A percentile compares a stretch with the other conserved stretches of the same genome.
Evolutionary conservation across 2,329 filamentous ascomycete genomes (phyloP).

Genomic region (Tolypocladium endophyticum): DNA sequence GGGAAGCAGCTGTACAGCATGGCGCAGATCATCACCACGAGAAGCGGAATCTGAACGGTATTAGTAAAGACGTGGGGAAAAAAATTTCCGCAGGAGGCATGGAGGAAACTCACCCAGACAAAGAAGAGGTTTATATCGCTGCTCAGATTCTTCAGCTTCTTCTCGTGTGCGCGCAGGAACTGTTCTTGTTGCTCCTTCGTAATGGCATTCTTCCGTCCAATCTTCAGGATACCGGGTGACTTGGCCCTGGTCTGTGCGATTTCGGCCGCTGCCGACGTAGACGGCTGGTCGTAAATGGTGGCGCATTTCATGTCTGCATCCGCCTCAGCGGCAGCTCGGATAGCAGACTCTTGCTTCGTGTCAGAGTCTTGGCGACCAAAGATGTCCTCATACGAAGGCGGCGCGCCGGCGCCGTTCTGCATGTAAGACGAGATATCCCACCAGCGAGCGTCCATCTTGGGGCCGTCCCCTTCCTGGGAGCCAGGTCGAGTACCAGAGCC

Average conservation of each 20-base stretch:
- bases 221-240: slow-evolving; percentile 38
- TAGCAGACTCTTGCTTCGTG: slow-evolving; percentile 47
- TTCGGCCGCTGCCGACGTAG: slow-evolving; percentile 10
- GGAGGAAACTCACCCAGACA: slow-evolving; percentile 45
- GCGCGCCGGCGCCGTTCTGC: slow-evolving; percentile 38
- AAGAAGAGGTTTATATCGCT: slow-evolving; percentile 58
- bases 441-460: slow-evolving; percentile 48
- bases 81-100: neutral
- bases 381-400: slow-evolving; percentile 71
- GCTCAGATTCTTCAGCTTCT: slow-evolving; percentile 52
- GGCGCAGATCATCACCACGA: slow-evolving; percentile 35
- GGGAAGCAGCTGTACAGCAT: slow-evolving; percentile 43
- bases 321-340: slow-evolving; percentile 45
- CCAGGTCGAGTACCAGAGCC: slow-evolving; percentile 41
- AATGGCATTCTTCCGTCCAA: slow-evolving; percentile 52
- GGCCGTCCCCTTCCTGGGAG: slow-evolving; percentile 27
- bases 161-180: slow-evolving; percentile 48
- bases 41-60: slow-evolving; percentile 35
- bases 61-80: slow-evolving; percentile 8
- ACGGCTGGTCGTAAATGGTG: slow-evolving; percentile 36
- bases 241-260: slow-evolving; percentile 27
- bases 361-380: slow-evolving; percentile 50
- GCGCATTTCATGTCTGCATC: slow-evolving; percentile 49
- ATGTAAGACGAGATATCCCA: slow-evolving; percentile 55
- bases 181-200: slow-evolving; percentile 56